A percentile compares a stretch with the other conserved stretches of the same genome.
Evolutionary conservation across 140 eudicot genomes (phyloP).

Genomic region (Oenanthe javanica): DNA sequence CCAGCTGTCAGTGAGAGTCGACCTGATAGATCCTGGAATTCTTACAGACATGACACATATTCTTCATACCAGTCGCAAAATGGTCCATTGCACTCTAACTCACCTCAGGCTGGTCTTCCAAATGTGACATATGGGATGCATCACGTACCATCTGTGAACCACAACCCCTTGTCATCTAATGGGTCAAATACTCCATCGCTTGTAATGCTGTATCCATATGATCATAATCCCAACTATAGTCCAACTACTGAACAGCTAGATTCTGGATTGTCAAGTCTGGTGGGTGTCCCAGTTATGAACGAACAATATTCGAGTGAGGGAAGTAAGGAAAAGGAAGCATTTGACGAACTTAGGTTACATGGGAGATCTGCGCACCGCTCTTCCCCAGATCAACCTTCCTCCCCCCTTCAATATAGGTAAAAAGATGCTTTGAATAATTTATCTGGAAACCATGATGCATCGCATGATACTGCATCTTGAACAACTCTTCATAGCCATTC

Average conservation of each 20-base stretch:
- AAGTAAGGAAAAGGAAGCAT: conserved; percentile 21
- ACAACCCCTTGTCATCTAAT: conserved; percentile 42
- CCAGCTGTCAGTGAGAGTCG: conserved; percentile 42
- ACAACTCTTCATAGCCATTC: neutral
- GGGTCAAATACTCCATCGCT: conserved; percentile 55
- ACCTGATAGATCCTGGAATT: conserved; percentile 51
- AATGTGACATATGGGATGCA: conserved; percentile 60
- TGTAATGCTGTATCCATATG: conserved; percentile 71
- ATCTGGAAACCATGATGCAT: neutral
- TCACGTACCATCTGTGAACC: conserved; percentile 34
- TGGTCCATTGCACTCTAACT: conserved; percentile 43
- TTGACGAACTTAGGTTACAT: conserved; percentile 50
- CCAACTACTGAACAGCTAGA: conserved; percentile 62
- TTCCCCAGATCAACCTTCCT: conserved; percentile 79
- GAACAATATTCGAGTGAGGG: conserved; percentile 50
- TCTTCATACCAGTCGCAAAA: conserved; percentile 61
- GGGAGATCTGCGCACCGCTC: conserved; percentile 40
- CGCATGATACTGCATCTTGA: neutral
- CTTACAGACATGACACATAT: conserved; percentile 41
- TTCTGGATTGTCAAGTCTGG: conserved; percentile 54
- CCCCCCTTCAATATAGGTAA: conserved; percentile 75
- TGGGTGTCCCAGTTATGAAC: conserved; percentile 34
- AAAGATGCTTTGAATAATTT: neutral
- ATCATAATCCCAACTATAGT: conserved; percentile 45
- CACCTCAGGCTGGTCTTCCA: conserved; percentile 52